Percentiles rank a stretch among this genome's conserved stretches.
phyloP scores from a whole-genome alignment of 805 yeast genomes.

The Kurtzmaniella fragi region DNA sequence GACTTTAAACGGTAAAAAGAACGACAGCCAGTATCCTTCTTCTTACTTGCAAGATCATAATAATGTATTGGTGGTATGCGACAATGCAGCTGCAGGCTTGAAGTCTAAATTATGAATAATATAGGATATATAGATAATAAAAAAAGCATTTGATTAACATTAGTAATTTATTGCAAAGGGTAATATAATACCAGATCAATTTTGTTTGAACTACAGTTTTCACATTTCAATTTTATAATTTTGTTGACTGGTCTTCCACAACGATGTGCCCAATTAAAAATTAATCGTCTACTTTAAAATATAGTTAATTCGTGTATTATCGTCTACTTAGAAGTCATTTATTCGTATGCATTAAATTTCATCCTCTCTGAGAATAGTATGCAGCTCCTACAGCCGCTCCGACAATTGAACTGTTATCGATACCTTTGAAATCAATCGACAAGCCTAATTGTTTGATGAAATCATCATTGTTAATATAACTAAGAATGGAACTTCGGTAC shows the following conservation, averaged over 20 bases:
- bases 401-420: slow-evolving; percentile 44
- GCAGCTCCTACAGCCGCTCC: slow-evolving; percentile 57
- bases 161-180: too few species aligned
- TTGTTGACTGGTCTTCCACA: too few species aligned
- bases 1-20: slow-evolving; percentile 35
- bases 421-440: slow-evolving; percentile 30
- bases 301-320: too few species aligned
- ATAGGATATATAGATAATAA: neutral
- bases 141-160: too few species aligned
- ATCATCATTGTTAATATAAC: slow-evolving; percentile 19
- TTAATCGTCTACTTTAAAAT: too few species aligned
- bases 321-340: too few species aligned
- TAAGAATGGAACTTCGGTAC: slow-evolving; percentile 28
- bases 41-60: slow-evolving; percentile 45
- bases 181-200: too few species aligned
- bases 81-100: slow-evolving; percentile 42
- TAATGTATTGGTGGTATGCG: slow-evolving; percentile 43
- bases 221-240: too few species aligned
- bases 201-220: too few species aligned
- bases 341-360: too few species aligned
- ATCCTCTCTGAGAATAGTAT: slow-evolving; percentile 4
- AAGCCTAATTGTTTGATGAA: slow-evolving; percentile 20
- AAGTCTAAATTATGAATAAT: slow-evolving; percentile 23
- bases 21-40: slow-evolving; percentile 42
- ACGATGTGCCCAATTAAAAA: too few species aligned